These are phyloP conservation scores for Dactylellina parvicollis DNA, from an alignment of 2,329 filamentous ascomycete species.

Conservation along the genomic window DNA sequence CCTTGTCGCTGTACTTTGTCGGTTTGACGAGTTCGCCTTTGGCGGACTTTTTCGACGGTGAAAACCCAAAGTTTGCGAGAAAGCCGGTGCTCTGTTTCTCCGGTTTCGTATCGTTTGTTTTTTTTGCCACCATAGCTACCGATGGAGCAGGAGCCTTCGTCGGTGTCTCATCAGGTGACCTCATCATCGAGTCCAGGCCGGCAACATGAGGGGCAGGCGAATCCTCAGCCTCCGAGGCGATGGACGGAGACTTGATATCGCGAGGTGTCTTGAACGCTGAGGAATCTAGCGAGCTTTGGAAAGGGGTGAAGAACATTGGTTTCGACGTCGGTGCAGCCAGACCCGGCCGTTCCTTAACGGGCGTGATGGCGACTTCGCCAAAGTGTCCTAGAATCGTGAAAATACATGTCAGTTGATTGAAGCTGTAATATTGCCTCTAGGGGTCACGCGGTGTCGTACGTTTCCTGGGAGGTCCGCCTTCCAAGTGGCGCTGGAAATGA, in stretches of 20 bases:
- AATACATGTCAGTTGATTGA: slow-evolving; percentile 9
- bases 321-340: slow-evolving; percentile 41
- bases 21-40: slow-evolving; percentile 21
- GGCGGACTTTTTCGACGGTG: slow-evolving; percentile 26
- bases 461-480: slow-evolving; percentile 40
- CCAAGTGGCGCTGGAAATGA: slow-evolving; percentile 63
- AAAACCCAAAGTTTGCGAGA: slow-evolving; percentile 39
- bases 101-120: slow-evolving; percentile 1
- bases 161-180: slow-evolving; percentile 27
- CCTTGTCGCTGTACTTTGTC: slow-evolving; percentile 49
- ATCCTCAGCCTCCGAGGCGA: slow-evolving; percentile 42
- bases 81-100: slow-evolving; percentile 2
- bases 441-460: slow-evolving; percentile 13
- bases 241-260: slow-evolving; percentile 35
- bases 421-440: neutral
- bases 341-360: slow-evolving; percentile 43
- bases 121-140: neutral
- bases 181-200: slow-evolving; percentile 45
- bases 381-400: slow-evolving; percentile 24
- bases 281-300: slow-evolving; percentile 38
- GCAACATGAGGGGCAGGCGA: slow-evolving; percentile 35
- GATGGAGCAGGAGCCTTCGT: slow-evolving; percentile 7
- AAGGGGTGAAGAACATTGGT: slow-evolving; percentile 44
- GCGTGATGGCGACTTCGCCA: slow-evolving; percentile 42
- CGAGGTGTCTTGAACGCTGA: slow-evolving; percentile 39